These are phyloP conservation scores for Aspergillus cavernicola DNA, from an alignment of 495 filamentous ascomycete species.

Conservation along the genomic window DNA sequence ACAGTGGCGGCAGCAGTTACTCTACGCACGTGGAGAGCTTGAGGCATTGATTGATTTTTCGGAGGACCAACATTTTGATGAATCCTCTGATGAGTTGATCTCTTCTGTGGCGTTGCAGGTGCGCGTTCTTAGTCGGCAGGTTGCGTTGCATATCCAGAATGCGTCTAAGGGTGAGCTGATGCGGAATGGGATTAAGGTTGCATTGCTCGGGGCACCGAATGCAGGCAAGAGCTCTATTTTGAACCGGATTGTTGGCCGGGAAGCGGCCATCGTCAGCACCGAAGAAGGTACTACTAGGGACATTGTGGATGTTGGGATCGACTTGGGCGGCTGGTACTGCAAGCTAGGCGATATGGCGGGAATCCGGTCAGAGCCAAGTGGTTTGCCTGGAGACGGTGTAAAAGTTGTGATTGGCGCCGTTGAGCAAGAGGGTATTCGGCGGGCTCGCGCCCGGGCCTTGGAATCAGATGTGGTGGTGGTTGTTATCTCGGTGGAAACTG, in stretches of 20 bases:
- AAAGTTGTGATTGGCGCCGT: conserved; percentile 59
- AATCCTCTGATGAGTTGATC: conserved; percentile 70
- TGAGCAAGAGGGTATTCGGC: conserved; percentile 85
- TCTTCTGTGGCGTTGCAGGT: conserved; percentile 64
- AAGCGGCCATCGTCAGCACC: conserved; percentile 88
- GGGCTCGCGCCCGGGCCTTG: conserved; percentile 74
- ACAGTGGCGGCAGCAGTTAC: conserved; percentile 68
- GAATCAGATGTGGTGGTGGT: conserved; percentile 85
- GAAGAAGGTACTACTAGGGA: conserved; percentile 93
- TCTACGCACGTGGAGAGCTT: conserved; percentile 83
- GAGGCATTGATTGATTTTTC: conserved; percentile 96
- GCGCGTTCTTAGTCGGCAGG: conserved; percentile 50
- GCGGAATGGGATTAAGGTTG: conserved; percentile 78
- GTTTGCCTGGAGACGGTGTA: neutral
- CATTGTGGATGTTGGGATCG: conserved; percentile 87
- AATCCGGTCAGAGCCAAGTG: conserved; percentile 49
- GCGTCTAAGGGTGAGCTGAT: conserved; percentile 81
- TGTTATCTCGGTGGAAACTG: conserved; percentile 64
- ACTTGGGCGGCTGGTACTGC: conserved; percentile 84
- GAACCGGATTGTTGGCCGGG: conserved; percentile 85
- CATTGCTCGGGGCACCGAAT: conserved; percentile 87
- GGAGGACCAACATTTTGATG: conserved; percentile 96
- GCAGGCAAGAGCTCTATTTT: conserved; percentile 92
- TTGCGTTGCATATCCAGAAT: conserved; percentile 67
- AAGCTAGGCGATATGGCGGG: conserved; percentile 92